phyloP scores from a whole-genome alignment of 2,329 filamentous ascomycete genomes.

The Penicillium frequentans region DNA sequence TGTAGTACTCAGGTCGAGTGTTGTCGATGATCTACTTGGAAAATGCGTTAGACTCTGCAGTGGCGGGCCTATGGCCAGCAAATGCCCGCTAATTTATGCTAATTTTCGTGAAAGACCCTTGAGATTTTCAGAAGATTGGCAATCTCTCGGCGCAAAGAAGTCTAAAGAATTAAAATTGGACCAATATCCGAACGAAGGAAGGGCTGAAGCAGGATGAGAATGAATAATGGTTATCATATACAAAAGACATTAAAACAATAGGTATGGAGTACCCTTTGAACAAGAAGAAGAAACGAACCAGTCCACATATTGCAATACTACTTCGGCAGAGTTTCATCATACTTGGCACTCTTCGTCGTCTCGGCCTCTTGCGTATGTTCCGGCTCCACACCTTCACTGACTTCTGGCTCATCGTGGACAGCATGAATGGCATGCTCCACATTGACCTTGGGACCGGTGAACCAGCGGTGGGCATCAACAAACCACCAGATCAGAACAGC shows the following conservation, averaged over 20 bases:
- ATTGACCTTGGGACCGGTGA: slow-evolving; percentile 69
- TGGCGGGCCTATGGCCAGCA: no score
- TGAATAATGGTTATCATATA: background rate
- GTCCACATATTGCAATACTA: background rate
- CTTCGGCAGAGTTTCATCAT: slow-evolving; percentile 5
- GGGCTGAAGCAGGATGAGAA: background rate
- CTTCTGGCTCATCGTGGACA: slow-evolving; percentile 20
- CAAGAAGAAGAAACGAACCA: background rate
- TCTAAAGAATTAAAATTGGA: background rate
- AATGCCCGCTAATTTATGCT: no score
- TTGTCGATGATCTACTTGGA: no score
- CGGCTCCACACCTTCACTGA: slow-evolving; percentile 25
- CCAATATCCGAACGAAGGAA: background rate
- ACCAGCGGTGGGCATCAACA: slow-evolving; percentile 65
- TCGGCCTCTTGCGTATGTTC: slow-evolving; percentile 2
- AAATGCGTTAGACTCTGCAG: no score
- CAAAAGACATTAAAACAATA: background rate
- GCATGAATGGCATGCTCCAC: slow-evolving; percentile 52
- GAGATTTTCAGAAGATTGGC: no score
- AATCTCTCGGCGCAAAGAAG: background rate
- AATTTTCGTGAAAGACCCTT: no score
- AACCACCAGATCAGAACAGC: slow-evolving; percentile 62
- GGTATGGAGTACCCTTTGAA: background rate
- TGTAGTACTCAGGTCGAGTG: no score
- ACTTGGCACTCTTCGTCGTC: slow-evolving; percentile 8